Conservation (phyloP, 805 yeast species). For the Saccharomycopsis guyanensis region DNA sequence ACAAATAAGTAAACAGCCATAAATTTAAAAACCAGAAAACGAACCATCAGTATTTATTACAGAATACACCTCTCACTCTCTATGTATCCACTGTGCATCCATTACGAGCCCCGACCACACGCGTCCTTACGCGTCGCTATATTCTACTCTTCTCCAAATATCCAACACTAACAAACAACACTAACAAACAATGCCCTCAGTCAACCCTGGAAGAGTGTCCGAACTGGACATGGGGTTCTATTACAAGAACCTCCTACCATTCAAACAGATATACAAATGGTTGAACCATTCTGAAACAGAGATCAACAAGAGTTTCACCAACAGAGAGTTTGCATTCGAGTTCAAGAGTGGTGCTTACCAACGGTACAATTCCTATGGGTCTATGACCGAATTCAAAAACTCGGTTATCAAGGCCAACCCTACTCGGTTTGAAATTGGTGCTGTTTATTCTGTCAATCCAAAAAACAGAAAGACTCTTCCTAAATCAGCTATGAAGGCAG, state of each 20-base stretch:
- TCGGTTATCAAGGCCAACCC: slow-evolving; percentile 72
- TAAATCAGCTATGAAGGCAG: slow-evolving; percentile 70
- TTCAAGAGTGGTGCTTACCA: slow-evolving; percentile 81
- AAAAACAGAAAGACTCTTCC: slow-evolving; percentile 71
- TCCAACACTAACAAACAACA: background rate
- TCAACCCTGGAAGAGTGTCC: slow-evolving; percentile 27
- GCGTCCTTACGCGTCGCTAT: too few relatives aligned
- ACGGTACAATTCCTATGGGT: slow-evolving; percentile 72
- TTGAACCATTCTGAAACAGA: slow-evolving; percentile 69
- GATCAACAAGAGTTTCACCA: slow-evolving; percentile 58
- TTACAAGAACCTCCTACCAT: slow-evolving; percentile 68
- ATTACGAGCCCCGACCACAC: too few relatives aligned
- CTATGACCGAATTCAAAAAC: slow-evolving; percentile 66
- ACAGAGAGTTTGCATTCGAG: slow-evolving; percentile 92
- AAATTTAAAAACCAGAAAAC: too few relatives aligned
- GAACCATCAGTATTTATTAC: too few relatives aligned
- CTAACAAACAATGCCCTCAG: background rate
- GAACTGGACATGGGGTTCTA: slow-evolving; percentile 63
- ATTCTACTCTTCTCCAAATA: too few relatives aligned
- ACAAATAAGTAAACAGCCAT: too few relatives aligned
- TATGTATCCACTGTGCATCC: too few relatives aligned
- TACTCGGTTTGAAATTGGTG: slow-evolving; percentile 90
- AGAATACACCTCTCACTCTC: too few relatives aligned
- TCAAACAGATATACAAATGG: slow-evolving; percentile 78
- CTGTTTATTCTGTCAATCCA: slow-evolving; percentile 85